Base-by-base conservation (phyloP, 768 basidiomycete species). In the Mrakia blollopis region DNA sequence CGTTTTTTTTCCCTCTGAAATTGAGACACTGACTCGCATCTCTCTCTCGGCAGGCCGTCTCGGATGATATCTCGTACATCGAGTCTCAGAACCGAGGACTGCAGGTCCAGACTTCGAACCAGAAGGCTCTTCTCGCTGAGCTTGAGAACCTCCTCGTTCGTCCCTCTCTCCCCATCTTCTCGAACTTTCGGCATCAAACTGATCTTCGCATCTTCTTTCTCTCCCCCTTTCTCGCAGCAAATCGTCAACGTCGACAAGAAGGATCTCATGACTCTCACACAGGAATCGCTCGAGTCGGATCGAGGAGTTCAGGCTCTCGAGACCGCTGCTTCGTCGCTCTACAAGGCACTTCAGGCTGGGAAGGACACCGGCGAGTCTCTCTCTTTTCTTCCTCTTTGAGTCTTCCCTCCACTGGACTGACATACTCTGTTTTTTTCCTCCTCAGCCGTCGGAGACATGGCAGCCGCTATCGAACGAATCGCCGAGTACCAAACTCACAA, bases 51-150 rank as follows among this genome's bases (percentile, higher is more conserved):
- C 80, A 98, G 96, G 91, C 92, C 74, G 96, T 97, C 54, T 89
- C 88, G 73, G 97, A 99, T 77, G 97, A 99, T 82, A 99, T 99
- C 74, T 88, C 88, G 10, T 94, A 89, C 82, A 99, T 99, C 80
- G 97, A 98, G 84, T 92, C 92, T 1, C 96, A 98, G 83, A 94
- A 96, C 82, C 89, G 95, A 67, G 97, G 97, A 79, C 86, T 99
- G 50, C 97, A 99, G 84, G 94, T 98, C 5, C 96, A 98, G 81
- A 98, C 91, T 13, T 93, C 96, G 81, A 99, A 98, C 80, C 96
- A 98, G 83, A 88, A 90, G 32, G 89, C 90, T 23, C 86, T 99
- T 13, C 84, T 98, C 60, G 86, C 85, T 44, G 97, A 98, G 82
- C 85, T 99, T 16, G 90, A 95, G 83, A 92, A 92, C 80, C 86